Percentiles rank a stretch among this genome's conserved stretches.
Evolutionary conservation across 2,329 filamentous ascomycete genomes (phyloP).

Genomic region (Tolypocladium endophyticum): DNA sequence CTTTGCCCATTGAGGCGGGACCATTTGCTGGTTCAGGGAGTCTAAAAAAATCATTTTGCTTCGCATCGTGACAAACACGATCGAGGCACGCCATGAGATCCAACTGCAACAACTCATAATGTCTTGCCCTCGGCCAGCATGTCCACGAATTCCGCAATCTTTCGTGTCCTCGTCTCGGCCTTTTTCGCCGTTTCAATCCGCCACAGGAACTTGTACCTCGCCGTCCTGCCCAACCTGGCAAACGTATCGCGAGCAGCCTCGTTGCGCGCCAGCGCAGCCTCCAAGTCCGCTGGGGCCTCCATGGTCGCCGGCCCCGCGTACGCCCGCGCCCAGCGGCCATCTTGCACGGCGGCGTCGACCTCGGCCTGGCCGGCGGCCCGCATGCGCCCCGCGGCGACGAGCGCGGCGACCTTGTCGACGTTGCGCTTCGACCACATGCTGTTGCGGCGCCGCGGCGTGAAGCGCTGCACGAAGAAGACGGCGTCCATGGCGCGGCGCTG

Average conservation of each 20-base stretch:
- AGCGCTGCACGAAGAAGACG: conserved; percentile 41
- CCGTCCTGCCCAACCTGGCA: conserved; percentile 29
- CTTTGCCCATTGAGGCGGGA: neutral
- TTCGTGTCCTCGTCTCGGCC: conserved; percentile 22
- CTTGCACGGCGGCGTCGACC: conserved; percentile 42
- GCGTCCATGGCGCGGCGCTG: conserved; percentile 34
- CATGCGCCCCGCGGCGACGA: conserved; percentile 38
- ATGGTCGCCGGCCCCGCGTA: conserved; percentile 40
- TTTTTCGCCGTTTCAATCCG: conserved; percentile 31
- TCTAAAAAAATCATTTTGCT: neutral
- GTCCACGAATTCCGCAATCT: conserved; percentile 28
- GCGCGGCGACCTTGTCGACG: conserved; percentile 34
- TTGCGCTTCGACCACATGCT: conserved; percentile 53
- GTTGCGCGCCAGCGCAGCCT: conserved; percentile 26
- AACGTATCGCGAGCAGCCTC: conserved; percentile 27
- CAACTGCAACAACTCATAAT: neutral
- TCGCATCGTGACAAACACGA: neutral
- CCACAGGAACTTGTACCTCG: conserved; percentile 34
- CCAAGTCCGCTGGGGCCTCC: conserved; percentile 37
- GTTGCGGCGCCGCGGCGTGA: conserved; percentile 43
- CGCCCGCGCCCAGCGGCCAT: conserved; percentile 48
- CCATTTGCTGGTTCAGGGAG: too few species aligned
- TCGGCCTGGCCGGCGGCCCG: conserved; percentile 33
- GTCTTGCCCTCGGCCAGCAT: conserved; percentile 24
- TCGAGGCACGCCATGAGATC: too few species aligned